phyloP scores from a whole-genome alignment of 345 rosid genomes.

The Noccaea caerulescens region DNA sequence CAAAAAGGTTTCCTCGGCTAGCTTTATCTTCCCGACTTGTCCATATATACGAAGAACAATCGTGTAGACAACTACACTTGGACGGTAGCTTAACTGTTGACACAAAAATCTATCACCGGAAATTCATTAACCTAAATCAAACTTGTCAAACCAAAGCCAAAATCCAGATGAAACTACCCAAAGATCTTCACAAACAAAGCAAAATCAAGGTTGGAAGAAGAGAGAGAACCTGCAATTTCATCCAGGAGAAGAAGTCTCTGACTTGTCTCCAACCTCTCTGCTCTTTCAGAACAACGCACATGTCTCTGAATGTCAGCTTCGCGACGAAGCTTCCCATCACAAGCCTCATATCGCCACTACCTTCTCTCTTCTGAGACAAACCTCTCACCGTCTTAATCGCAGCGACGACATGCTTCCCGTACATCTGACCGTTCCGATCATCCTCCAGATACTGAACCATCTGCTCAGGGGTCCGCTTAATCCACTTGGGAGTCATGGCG shows the following conservation, averaged over 20 bases:
- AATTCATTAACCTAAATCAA: conserved; percentile 35
- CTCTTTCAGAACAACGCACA: conserved; percentile 91
- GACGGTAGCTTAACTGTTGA: conserved; percentile 80
- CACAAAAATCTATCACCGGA: conserved; percentile 51
- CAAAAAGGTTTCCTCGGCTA: conserved; percentile 85
- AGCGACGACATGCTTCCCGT: conserved; percentile 85
- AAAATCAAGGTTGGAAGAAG: background rate
- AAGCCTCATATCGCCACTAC: conserved; percentile 57
- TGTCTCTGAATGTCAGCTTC: conserved; percentile 76
- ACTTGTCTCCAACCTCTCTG: conserved; percentile 88
- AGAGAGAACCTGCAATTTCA: conserved; percentile 80
- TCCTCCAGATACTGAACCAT: conserved; percentile 84
- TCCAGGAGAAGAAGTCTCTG: conserved; percentile 83
- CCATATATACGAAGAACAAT: conserved; percentile 77
- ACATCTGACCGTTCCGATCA: conserved; percentile 72
- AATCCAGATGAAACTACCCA: background rate
- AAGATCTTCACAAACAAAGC: background rate
- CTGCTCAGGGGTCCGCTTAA: conserved; percentile 85
- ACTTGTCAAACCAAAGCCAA: background rate
- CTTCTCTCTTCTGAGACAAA: conserved; percentile 51
- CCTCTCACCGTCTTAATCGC: conserved; percentile 78
- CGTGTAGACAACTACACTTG: conserved; percentile 76
- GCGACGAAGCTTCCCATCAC: conserved; percentile 83
- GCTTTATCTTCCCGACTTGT: conserved; percentile 81
- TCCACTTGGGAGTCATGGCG: conserved; percentile 82